Conservation (phyloP, 129 eudicot species). For the Helianthus tuberosus region DNA sequence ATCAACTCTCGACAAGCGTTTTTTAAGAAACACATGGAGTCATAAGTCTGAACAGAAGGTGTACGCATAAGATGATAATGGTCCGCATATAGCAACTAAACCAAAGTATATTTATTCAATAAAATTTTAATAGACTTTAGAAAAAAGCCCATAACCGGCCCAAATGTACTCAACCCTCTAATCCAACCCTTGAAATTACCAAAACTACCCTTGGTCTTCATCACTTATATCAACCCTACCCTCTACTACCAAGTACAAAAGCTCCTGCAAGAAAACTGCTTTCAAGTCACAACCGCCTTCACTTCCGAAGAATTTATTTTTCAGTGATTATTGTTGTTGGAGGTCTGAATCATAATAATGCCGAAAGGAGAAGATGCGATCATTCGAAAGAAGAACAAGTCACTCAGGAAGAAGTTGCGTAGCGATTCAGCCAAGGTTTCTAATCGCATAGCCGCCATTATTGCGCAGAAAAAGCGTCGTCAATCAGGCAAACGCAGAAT, state of each 20-base stretch:
- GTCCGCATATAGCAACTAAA: no score
- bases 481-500: conserved; percentile 84
- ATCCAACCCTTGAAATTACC: background rate
- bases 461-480: conserved; percentile 97
- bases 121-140: no score
- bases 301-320: background rate
- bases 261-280: background rate
- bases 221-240: conserved; percentile 21
- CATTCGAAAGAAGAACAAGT: conserved; percentile 61
- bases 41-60: no score
- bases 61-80: no score
- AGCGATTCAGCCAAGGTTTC: conserved; percentile 65
- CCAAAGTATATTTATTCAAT: no score
- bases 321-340: background rate
- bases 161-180: background rate
- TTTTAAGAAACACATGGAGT: no score
- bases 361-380: conserved; percentile 72
- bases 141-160: background rate
- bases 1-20: no score
- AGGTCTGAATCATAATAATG: conserved; percentile 34
- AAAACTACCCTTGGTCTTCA: background rate
- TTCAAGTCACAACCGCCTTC: conserved; percentile 4
- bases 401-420: conserved; percentile 47
- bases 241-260: background rate
- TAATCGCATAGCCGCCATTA: conserved; percentile 77